Evolutionary conservation across 257 asterid species (phyloP), one percentile per base, ranked within the genome.

Genomic region (Capsicum baccatum): DNA sequence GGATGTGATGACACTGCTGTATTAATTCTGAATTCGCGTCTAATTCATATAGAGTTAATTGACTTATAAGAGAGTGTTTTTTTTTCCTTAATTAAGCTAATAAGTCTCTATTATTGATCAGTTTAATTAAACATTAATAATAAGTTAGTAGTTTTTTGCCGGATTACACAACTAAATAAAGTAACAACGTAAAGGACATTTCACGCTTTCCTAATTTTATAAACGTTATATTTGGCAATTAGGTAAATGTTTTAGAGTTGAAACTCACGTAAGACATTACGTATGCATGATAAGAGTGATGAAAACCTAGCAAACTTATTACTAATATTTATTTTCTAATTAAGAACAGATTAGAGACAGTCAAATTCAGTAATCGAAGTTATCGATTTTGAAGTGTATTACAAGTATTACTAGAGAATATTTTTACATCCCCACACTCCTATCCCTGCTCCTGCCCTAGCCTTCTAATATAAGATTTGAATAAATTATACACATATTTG

Each of bases 251-350:
- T 54, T 26, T 62, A 73, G 42, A 48, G 59, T 73, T 19, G 80
- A 76, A 21, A 50, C 62, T 5, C 81, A 26, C 81, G 81, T 52
- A 26, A 76, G 81, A 7, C 15, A 76, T 76, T 76, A 76, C 81
- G 81, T 52, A 52, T 52, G 63, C 63, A 69, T 69, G 13, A 15
- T 8, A 3, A 1, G 3, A 13, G 7, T 5, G n/a, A 55, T 2
- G 6, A 21, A 74, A 48, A 21, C 39, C 44, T 48, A 50, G 8
- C 2, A 74, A 69, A 39, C 78, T 16, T 69, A 0, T 15, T 69
- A 26, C 33, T 26, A 3, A 37, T 16, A 15, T 69, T 4, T 39
- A 39, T 37, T 35, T 67, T 35, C 1, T 35, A 14, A 14, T 35
- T 10, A 11, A 64, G 12, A 33, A 8, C 2, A 21, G 16, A 66